These are phyloP conservation scores for Conticribra guillardii DNA, from an alignment of 108 stramenopile genomes.

Conservation along the genomic window DNA sequence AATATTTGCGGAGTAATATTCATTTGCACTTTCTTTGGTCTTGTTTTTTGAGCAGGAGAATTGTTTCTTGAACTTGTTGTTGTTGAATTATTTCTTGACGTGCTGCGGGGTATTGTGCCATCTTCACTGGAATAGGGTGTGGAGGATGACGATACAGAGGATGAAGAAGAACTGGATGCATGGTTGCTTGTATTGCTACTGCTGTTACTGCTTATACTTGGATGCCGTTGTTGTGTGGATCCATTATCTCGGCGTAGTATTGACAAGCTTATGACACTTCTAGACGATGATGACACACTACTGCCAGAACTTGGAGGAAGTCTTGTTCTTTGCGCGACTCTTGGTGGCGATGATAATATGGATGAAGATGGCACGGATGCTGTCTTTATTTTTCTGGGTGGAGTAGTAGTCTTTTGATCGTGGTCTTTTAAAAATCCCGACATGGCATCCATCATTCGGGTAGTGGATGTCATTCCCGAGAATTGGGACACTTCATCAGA, in stretches of 20 bases:
- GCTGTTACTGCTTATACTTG: not conserved
- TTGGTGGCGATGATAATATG: too few species aligned
- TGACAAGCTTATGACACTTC: too few species aligned
- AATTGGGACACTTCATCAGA: constrained; percentile 37
- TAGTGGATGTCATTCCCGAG: constrained; percentile 17
- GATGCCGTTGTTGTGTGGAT: not conserved
- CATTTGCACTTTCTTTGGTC: not conserved
- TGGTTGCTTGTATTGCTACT: not conserved
- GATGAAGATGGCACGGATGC: too few species aligned
- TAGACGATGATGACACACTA: not conserved
- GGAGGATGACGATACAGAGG: not conserved
- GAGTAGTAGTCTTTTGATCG: not conserved
- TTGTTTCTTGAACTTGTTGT: not conserved
- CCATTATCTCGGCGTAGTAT: too few species aligned
- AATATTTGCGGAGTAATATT: not conserved
- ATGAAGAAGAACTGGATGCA: not conserved
- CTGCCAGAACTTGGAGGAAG: not conserved
- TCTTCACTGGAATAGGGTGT: too few species aligned
- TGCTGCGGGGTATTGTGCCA: too few species aligned
- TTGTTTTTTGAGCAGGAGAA: not conserved
- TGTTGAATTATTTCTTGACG: too few species aligned
- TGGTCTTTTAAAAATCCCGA: constrained; percentile 21
- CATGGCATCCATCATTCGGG: constrained; percentile 27
- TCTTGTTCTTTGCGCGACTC: too few species aligned
- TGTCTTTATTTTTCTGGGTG: not conserved